A percentile compares a stretch with the other conserved stretches of the same genome.
Evolutionary conservation across 345 rosid genomes (phyloP).

Genomic region (Gynandropsis gynandra): DNA sequence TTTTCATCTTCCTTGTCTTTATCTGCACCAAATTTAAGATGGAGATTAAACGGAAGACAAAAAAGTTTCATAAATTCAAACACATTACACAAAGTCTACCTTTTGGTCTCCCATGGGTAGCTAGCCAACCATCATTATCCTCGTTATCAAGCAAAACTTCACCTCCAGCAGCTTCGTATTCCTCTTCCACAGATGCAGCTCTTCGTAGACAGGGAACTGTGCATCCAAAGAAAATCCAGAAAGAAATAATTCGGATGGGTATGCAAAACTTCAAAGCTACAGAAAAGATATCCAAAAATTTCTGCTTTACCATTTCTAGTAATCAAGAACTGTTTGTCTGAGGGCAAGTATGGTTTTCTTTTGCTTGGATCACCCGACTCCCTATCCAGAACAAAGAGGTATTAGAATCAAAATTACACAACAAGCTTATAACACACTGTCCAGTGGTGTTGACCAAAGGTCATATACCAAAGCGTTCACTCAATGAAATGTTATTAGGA

Average conservation of each 20-base stretch:
- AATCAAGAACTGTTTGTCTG: slow-evolving; percentile 76
- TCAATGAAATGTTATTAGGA: neutral
- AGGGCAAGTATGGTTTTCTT: slow-evolving; percentile 73
- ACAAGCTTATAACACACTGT: neutral
- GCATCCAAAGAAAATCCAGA: neutral
- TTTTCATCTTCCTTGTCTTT: slow-evolving; percentile 56
- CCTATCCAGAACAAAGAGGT: slow-evolving; percentile 33
- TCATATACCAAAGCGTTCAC: neutral
- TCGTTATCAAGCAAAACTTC: slow-evolving; percentile 85
- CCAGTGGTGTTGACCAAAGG: neutral
- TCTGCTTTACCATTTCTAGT: slow-evolving; percentile 66
- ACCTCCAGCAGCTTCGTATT: slow-evolving; percentile 87
- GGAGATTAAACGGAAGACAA: neutral
- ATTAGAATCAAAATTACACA: neutral
- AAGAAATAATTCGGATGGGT: neutral
- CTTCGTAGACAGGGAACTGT: slow-evolving; percentile 82
- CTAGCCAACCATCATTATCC: slow-evolving; percentile 92
- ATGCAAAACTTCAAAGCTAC: slow-evolving; percentile 4
- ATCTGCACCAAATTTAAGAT: slow-evolving; percentile 28
- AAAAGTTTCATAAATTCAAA: neutral
- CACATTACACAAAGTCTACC: slow-evolving; percentile 31
- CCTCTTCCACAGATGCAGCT: slow-evolving; percentile 85
- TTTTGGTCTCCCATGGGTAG: slow-evolving; percentile 94
- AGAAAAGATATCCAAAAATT: neutral
- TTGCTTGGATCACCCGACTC: slow-evolving; percentile 88